A percentile compares a stretch with the other conserved stretches of the same genome.
These are phyloP conservation scores for Pseudozyma tsukubaensis DNA, from an alignment of 1,284 basidiomycete species.

Conservation along the genomic window DNA sequence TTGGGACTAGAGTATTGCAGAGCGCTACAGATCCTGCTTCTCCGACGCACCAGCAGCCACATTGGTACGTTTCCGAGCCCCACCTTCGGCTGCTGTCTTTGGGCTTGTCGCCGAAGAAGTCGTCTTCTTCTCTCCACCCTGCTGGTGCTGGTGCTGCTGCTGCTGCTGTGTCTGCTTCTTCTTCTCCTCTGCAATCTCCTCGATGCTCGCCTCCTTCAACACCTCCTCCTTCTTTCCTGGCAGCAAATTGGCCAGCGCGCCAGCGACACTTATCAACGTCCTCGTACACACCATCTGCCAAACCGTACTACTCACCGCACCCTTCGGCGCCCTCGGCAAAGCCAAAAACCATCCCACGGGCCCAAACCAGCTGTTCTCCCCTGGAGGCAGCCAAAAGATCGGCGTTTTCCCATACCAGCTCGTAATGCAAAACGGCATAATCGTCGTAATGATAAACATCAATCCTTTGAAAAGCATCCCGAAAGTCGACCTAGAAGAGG, in stretches of 20 bases:
- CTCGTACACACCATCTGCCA: slow-evolving; percentile 52
- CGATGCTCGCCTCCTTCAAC: slow-evolving; percentile 14
- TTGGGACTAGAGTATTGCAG: background rate
- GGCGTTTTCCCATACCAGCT: slow-evolving; percentile 65
- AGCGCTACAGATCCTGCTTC: slow-evolving; percentile 26
- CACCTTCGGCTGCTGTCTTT: background rate
- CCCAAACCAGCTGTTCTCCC: slow-evolving; percentile 54
- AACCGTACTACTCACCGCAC: slow-evolving; percentile 47
- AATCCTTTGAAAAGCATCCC: slow-evolving; percentile 53
- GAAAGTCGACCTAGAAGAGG: slow-evolving; percentile 46
- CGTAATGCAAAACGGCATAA: slow-evolving; percentile 61
- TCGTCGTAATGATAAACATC: slow-evolving; percentile 62
- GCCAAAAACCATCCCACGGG: slow-evolving; percentile 58
- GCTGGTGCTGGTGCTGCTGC: no score
- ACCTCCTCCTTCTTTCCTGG: slow-evolving; percentile 33
- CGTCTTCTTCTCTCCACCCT: slow-evolving; percentile 3
- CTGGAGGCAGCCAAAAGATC: slow-evolving; percentile 66
- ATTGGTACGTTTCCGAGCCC: slow-evolving; percentile 26
- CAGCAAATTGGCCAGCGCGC: slow-evolving; percentile 14
- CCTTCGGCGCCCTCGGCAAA: slow-evolving; percentile 55
- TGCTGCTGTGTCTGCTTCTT: background rate
- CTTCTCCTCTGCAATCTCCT: slow-evolving; percentile 18
- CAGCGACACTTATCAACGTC: slow-evolving; percentile 19
- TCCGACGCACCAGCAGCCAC: slow-evolving; percentile 17
- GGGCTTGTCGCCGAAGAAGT: background rate